phyloP scores from a whole-genome alignment of 768 basidiomycete genomes.

The Amanita rimosa region DNA sequence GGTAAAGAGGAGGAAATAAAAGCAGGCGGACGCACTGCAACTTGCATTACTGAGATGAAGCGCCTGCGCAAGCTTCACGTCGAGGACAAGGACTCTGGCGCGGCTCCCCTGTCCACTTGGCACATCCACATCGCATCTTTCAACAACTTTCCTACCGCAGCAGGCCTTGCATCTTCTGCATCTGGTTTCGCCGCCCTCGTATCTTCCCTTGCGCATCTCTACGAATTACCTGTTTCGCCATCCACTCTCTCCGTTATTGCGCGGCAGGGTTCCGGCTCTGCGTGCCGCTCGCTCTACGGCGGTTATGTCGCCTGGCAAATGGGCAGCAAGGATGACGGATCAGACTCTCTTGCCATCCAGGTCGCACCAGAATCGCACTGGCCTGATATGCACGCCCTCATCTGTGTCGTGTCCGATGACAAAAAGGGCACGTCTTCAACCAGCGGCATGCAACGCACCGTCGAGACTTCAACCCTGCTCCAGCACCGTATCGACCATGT shows the following conservation, averaged over 20 bases:
- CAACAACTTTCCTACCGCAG: slow-evolving; percentile 99
- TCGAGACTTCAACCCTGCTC: slow-evolving; percentile 81
- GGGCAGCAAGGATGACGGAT: slow-evolving; percentile 55
- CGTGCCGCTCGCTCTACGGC: slow-evolving; percentile 94
- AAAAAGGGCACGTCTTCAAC: slow-evolving; percentile 97
- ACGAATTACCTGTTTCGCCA: slow-evolving; percentile 64
- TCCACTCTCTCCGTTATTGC: slow-evolving; percentile 88
- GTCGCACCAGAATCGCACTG: slow-evolving; percentile 81
- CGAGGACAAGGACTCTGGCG: slow-evolving; percentile 49
- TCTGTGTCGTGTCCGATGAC: slow-evolving; percentile 91
- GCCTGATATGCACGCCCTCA: slow-evolving; percentile 94
- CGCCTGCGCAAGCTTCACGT: slow-evolving; percentile 55
- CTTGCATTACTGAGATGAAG: slow-evolving; percentile 85
- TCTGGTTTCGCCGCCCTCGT: slow-evolving; percentile 95
- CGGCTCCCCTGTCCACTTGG: slow-evolving; percentile 50
- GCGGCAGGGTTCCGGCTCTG: slow-evolving; percentile 95
- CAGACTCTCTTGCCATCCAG: slow-evolving; percentile 81
- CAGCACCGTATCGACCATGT: slow-evolving; percentile 80
- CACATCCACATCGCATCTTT: slow-evolving; percentile 83
- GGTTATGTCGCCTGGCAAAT: slow-evolving; percentile 96
- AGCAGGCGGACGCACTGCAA: slow-evolving; percentile 61
- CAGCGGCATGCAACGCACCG: slow-evolving; percentile 95
- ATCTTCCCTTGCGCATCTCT: slow-evolving; percentile 79
- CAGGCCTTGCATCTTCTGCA: slow-evolving; percentile 94
- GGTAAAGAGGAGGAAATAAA: slow-evolving; percentile 88